Evolutionary conservation across 2,329 filamentous ascomycete species (phyloP).

Genomic region (Paecilomyces dactylethromorphus): DNA sequence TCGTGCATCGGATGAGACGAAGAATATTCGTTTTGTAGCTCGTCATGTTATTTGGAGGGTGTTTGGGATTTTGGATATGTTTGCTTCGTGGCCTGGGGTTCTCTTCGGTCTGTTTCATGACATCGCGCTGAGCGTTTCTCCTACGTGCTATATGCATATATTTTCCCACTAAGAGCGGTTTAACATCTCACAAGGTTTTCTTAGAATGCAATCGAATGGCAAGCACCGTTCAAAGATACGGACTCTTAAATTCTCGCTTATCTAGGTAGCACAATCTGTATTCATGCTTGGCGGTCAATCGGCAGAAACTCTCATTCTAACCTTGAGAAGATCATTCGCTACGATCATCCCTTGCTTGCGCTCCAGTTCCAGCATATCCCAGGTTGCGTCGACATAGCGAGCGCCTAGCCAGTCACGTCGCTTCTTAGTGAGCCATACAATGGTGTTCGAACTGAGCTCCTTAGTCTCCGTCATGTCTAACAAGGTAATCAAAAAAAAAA

Average conservation of each 20-base stretch:
- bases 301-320: not conserved
- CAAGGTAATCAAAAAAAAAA: slow-evolving; percentile 10
- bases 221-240: not conserved
- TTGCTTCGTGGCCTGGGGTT: not conserved
- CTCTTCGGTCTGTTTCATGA: not conserved
- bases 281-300: not conserved
- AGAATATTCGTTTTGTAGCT: not conserved
- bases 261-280: not conserved
- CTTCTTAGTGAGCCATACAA: slow-evolving; percentile 38
- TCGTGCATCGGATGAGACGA: not conserved
- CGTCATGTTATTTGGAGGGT: not conserved
- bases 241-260: not conserved
- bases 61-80: not conserved
- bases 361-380: slow-evolving; percentile 44
- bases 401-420: slow-evolving; percentile 41
- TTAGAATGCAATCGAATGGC: not conserved
- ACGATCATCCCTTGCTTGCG: slow-evolving; percentile 38
- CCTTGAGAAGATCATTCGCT: not conserved
- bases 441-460: slow-evolving; percentile 37
- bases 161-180: not conserved
- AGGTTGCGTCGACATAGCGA: slow-evolving; percentile 39
- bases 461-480: slow-evolving; percentile 27
- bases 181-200: not conserved
- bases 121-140: not conserved
- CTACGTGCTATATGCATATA: not conserved